Evolutionary conservation across 2,329 filamentous ascomycete genomes (phyloP).

Genomic region (Aspergillus novofumigatus): DNA sequence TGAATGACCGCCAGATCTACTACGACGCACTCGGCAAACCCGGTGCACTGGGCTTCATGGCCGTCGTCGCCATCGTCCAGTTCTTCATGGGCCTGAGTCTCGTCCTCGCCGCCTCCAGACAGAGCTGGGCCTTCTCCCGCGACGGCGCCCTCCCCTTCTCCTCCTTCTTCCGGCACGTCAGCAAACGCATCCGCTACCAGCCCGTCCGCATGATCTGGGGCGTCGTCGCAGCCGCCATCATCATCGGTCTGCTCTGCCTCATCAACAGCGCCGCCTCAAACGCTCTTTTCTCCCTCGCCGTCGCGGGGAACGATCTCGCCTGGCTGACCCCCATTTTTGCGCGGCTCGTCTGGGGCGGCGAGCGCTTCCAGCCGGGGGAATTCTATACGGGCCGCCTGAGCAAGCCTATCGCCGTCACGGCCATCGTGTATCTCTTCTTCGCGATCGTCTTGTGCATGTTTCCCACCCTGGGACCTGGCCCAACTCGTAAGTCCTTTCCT

Average conservation of each 20-base stretch:
- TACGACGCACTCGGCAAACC: slow-evolving; percentile 58
- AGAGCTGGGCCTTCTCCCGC: slow-evolving; percentile 59
- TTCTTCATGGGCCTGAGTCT: slow-evolving; percentile 59
- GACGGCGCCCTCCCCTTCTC: slow-evolving; percentile 59
- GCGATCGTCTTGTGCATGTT: slow-evolving; percentile 57
- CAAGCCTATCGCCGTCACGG: slow-evolving; percentile 50
- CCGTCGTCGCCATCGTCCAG: slow-evolving; percentile 55
- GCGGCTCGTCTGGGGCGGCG: slow-evolving; percentile 53
- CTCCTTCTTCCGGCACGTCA: slow-evolving; percentile 53
- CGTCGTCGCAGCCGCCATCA: slow-evolving; percentile 46
- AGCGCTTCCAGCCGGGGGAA: slow-evolving; percentile 54
- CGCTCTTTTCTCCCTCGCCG: slow-evolving; percentile 50
- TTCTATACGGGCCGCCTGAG: slow-evolving; percentile 56
- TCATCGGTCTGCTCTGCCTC: slow-evolving; percentile 55
- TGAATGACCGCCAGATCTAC: slow-evolving; percentile 45
- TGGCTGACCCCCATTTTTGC: slow-evolving; percentile 56
- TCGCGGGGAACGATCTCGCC: slow-evolving; percentile 57
- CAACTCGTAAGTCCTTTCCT: slow-evolving; percentile 35
- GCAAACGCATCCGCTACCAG: slow-evolving; percentile 52
- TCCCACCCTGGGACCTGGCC: slow-evolving; percentile 52
- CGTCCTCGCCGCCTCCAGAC: slow-evolving; percentile 54
- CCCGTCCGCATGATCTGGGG: slow-evolving; percentile 56
- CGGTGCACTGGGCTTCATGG: slow-evolving; percentile 56
- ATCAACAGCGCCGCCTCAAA: slow-evolving; percentile 54
- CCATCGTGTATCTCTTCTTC: slow-evolving; percentile 52